phyloP scores from a whole-genome alignment of 768 basidiomycete genomes.

The Zangia roseola region DNA sequence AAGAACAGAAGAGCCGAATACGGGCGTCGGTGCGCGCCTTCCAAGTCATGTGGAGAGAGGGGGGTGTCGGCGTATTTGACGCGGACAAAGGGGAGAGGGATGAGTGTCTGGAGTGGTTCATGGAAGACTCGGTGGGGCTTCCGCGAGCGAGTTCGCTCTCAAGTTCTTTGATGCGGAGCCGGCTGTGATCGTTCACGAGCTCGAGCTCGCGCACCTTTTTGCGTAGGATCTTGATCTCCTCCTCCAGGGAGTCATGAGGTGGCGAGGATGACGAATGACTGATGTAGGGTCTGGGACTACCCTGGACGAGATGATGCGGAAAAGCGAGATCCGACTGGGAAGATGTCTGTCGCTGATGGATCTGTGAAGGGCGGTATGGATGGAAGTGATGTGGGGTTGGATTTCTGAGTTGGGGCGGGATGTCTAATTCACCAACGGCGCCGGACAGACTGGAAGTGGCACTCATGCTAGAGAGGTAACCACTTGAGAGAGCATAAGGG shows the following conservation, averaged over 20 bases:
- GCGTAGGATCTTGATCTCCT: slow-evolving; percentile 55
- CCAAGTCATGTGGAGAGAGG: slow-evolving; percentile 58
- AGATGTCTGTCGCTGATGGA: slow-evolving; percentile 26
- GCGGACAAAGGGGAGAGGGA: slow-evolving; percentile 15
- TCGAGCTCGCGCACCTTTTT: slow-evolving; percentile 64
- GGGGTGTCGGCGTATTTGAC: slow-evolving; percentile 36
- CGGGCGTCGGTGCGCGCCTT: slow-evolving; percentile 72
- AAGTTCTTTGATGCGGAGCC: slow-evolving; percentile 47
- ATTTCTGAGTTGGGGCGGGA: slow-evolving; percentile 35
- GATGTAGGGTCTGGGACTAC: slow-evolving; percentile 19
- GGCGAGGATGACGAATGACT: slow-evolving; percentile 19
- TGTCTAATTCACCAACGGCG: slow-evolving; percentile 57
- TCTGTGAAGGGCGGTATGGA: slow-evolving; percentile 22
- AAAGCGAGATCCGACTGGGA: slow-evolving; percentile 21
- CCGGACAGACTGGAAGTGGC: slow-evolving; percentile 52
- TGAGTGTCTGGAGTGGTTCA: slow-evolving; percentile 17
- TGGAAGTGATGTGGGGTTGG: slow-evolving; percentile 29
- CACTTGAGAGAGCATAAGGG: slow-evolving; percentile 30
- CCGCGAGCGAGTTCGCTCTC: slow-evolving; percentile 43
- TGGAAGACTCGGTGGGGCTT: slow-evolving; percentile 24
- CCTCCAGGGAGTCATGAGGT: slow-evolving; percentile 34
- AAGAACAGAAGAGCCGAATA: slow-evolving; percentile 67
- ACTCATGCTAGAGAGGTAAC: slow-evolving; percentile 45
- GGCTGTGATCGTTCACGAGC: slow-evolving; percentile 51
- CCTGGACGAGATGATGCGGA: slow-evolving; percentile 13